Conservation (phyloP, 768 basidiomycete genomes). For the Mycena vitilis region DNA sequence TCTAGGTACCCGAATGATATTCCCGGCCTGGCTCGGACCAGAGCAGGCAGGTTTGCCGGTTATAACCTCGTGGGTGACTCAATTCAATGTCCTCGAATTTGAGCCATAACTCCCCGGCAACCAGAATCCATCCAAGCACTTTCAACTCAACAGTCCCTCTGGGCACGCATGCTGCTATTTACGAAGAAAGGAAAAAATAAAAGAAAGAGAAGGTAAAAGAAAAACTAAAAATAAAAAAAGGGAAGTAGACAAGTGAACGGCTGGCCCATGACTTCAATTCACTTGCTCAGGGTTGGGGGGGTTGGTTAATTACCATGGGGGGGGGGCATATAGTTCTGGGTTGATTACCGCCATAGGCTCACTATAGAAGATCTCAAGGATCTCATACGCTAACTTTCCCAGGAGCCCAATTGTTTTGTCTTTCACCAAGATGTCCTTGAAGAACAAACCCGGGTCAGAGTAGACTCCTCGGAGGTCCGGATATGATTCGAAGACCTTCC, state of each 20-base stretch:
- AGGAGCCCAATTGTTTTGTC: constrained; percentile 9
- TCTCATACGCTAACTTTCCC: constrained; percentile 11
- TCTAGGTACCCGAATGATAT: background rate
- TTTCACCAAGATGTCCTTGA: constrained; percentile 13
- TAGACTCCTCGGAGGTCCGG: constrained; percentile 1
- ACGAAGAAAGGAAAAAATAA: background rate
- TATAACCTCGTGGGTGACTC: background rate
- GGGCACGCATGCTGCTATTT: constrained; percentile 15
- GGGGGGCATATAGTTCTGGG: constrained; percentile 17
- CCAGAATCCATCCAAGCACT: background rate
- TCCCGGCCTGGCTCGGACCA: constrained; percentile 19
- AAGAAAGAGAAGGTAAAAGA: background rate
- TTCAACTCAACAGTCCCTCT: constrained; percentile 18
- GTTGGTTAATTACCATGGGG: background rate
- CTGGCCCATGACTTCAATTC: constrained; percentile 13
- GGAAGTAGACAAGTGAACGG: background rate
- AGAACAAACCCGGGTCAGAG: constrained; percentile 11
- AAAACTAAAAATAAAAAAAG: background rate
- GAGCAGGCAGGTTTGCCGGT: constrained; percentile 13
- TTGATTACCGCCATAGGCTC: constrained; percentile 15
- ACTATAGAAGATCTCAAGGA: constrained; percentile 13
- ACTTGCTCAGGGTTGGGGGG: too few species aligned
- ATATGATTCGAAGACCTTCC: background rate
- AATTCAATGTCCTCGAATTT: background rate
- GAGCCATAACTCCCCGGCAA: background rate